These are phyloP conservation scores for Rhodotorula sp. DNA, from an alignment of 1,284 basidiomycete species.

Conservation along the genomic window DNA sequence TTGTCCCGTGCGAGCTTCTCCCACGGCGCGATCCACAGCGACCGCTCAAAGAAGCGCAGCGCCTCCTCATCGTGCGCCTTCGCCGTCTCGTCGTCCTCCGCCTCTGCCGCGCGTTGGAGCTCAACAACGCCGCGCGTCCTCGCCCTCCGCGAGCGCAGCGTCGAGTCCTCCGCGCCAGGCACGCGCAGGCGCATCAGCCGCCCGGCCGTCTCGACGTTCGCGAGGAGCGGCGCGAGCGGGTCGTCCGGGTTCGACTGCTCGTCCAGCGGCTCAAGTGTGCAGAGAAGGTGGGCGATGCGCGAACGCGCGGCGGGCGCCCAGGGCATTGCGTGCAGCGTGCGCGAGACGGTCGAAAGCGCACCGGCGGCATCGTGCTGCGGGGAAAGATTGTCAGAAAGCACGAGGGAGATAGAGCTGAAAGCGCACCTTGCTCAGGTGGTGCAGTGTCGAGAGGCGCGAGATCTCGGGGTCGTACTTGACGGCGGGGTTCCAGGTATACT, in stretches of 20 bases:
- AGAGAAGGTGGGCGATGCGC: slow-evolving; percentile 21
- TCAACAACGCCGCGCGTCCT: slow-evolving; percentile 3
- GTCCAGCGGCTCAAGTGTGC: neutral
- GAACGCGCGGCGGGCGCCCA: slow-evolving; percentile 30
- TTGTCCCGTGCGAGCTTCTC: slow-evolving; percentile 8
- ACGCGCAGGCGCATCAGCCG: slow-evolving; percentile 23
- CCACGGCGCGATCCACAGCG: slow-evolving; percentile 27
- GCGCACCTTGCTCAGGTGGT: slow-evolving; percentile 26
- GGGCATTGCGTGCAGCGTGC: slow-evolving; percentile 33
- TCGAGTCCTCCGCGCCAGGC: slow-evolving; percentile 1
- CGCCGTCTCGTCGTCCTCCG: neutral
- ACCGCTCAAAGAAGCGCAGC: slow-evolving; percentile 20
- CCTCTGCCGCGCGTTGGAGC: neutral
- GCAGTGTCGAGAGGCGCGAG: slow-evolving; percentile 11
- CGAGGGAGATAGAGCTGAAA: too few relatives aligned
- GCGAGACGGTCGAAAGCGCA: slow-evolving; percentile 22
- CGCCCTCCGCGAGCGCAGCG: neutral
- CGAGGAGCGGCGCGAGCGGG: slow-evolving; percentile 6
- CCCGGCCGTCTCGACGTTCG: slow-evolving; percentile 20
- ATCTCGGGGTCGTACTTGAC: slow-evolving; percentile 32
- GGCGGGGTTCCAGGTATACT: slow-evolving; percentile 3
- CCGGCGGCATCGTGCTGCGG: slow-evolving; percentile 9
- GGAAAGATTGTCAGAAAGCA: neutral
- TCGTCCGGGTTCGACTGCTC: neutral
- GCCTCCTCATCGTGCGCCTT: neutral